Evolutionary conservation across 2,329 filamentous ascomycete genomes (phyloP).

Genomic region (Ascochyta viciae-villosae): DNA sequence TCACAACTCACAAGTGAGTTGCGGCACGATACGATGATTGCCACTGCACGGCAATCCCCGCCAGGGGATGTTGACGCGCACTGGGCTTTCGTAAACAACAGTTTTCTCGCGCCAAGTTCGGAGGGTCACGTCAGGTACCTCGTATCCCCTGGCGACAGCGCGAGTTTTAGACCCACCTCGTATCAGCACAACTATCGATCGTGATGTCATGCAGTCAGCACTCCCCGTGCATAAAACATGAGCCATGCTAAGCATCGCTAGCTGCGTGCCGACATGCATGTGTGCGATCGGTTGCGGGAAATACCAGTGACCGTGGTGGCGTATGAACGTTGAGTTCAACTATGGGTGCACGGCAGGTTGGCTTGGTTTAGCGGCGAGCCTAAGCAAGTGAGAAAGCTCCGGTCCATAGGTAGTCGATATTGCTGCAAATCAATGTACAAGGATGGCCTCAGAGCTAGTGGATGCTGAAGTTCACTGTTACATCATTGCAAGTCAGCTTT

Average conservation of each 20-base stretch:
- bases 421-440: too few relatives aligned
- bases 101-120: not conserved
- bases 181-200: conserved; percentile 3
- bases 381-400: too few relatives aligned
- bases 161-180: conserved; percentile 5
- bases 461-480: too few relatives aligned
- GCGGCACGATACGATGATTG: not conserved
- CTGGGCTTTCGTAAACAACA: not conserved
- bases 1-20: not conserved
- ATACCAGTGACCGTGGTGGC: not conserved
- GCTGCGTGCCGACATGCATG: not conserved
- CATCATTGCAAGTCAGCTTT: too few relatives aligned
- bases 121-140: not conserved
- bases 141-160: conserved; percentile 1
- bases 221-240: not conserved
- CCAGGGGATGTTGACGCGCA: not conserved
- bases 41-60: too few relatives aligned
- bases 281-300: not conserved
- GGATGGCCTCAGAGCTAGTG: too few relatives aligned
- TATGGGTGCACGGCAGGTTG: not conserved
- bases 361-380: not conserved
- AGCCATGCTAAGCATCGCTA: not conserved
- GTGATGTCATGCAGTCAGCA: not conserved
- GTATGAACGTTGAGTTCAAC: not conserved
- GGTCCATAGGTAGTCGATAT: too few relatives aligned